phyloP scores from a whole-genome alignment of 306 rosid species.

The Prunus mume region DNA sequence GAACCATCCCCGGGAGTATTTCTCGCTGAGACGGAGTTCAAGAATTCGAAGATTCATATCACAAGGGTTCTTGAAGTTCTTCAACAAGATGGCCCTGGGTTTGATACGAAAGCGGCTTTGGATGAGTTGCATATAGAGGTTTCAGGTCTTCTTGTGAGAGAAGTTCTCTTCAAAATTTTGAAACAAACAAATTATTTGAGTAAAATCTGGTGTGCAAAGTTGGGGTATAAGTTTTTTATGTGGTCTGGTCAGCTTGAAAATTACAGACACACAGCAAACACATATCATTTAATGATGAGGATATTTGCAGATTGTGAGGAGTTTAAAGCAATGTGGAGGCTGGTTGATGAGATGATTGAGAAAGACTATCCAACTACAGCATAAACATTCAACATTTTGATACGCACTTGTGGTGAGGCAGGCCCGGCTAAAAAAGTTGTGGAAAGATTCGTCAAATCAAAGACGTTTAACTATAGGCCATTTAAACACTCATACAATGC shows the following conservation, averaged over 20 bases:
- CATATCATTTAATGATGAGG: slow-evolving; percentile 78
- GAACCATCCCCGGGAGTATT: slow-evolving; percentile 21
- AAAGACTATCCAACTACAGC: slow-evolving; percentile 65
- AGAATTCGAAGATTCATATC: slow-evolving; percentile 46
- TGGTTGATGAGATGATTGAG: slow-evolving; percentile 82
- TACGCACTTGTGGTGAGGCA: slow-evolving; percentile 73
- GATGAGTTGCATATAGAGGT: slow-evolving; percentile 55
- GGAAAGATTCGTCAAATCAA: slow-evolving; percentile 73
- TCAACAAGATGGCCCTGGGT: slow-evolving; percentile 69
- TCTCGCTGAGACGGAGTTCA: slow-evolving; percentile 40
- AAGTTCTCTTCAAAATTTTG: slow-evolving; percentile 70
- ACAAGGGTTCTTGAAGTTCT: slow-evolving; percentile 58
- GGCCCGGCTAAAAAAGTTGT: slow-evolving; percentile 71
- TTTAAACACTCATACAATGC: slow-evolving; percentile 80
- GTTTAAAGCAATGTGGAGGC: slow-evolving; percentile 78
- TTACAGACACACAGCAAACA: slow-evolving; percentile 52
- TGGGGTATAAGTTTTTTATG: slow-evolving; percentile 74
- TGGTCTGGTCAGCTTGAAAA: slow-evolving; percentile 68
- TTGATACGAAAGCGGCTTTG: slow-evolving; percentile 60
- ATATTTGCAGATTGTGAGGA: slow-evolving; percentile 84
- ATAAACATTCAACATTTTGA: slow-evolving; percentile 64
- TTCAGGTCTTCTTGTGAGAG: slow-evolving; percentile 78
- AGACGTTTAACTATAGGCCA: slow-evolving; percentile 72
- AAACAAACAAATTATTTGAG: slow-evolving; percentile 37
- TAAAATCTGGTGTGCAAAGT: slow-evolving; percentile 65